Base-by-base conservation (phyloP, 2,329 filamentous ascomycete species). In the Verticillium nubilum region DNA sequence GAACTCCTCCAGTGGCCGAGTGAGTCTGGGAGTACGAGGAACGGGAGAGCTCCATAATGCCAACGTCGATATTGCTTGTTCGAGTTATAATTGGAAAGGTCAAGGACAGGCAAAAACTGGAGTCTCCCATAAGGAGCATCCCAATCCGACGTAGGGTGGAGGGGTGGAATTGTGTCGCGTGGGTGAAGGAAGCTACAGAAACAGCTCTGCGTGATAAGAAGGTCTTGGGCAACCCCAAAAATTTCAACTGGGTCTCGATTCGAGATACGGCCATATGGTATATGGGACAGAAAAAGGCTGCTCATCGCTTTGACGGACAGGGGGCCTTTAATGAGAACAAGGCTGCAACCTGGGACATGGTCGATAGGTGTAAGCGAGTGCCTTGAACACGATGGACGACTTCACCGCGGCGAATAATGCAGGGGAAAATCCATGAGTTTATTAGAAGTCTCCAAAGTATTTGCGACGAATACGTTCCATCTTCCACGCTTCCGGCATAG, bases 161-260 rank as follows among this genome's bases (percentile, higher is more conserved):
- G 13, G 69, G 67, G n/a, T 79, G 75, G 74, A 78, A 78, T 60
- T 79, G 76, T 65, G 73, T 78, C 0, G 56, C 57, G 59, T 9
- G 72, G 37, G 37, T 47, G 17, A 47, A 47, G 10, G 37, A 47
- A n/a, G 17, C 37, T n/a, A 4, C 23, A 3, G 17, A 19, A 10
- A 19, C 4, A 4, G 37, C 37, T 19, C 6, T 47, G 37, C n/a
- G 5, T 19, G 37, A 76, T 62, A 58, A 58, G 0, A 70, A 69
- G 31, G 68, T 65, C 6, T 58, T 78, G n/a, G 72, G 71, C 5
- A 74, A 67, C 3, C 68, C 63, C 25, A 61, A 67, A 0, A 42
- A 63, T 17, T 4, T 37, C 6, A 65, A 72, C 25, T 79, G 74
- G 76, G 59, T 64, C 6, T 62, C 29, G 9, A 69, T 78, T 3